These are phyloP conservation scores for Andrographis paniculata DNA, from an alignment of 305 asterid genomes.

Conservation along the genomic window DNA sequence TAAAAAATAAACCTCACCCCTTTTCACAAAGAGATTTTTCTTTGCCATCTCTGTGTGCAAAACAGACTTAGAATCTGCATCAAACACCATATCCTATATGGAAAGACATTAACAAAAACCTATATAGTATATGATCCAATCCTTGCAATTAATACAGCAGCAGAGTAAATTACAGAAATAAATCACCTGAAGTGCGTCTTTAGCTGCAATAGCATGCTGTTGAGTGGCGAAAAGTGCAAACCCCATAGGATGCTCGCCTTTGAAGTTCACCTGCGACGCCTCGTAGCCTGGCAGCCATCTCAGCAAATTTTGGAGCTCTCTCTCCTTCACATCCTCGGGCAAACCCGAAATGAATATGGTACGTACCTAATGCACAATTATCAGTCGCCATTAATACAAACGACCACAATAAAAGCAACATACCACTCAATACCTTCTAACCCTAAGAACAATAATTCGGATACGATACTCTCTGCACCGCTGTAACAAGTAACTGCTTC, in stretches of 20 bases:
- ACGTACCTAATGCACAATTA: slow-evolving; percentile 43
- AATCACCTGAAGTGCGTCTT: slow-evolving; percentile 79
- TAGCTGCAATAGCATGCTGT: slow-evolving; percentile 88
- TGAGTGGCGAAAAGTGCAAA: slow-evolving; percentile 63
- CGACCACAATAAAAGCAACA: slow-evolving; percentile 1
- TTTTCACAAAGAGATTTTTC: slow-evolving; percentile 94
- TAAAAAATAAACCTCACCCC: slow-evolving; percentile 45
- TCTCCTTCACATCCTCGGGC: slow-evolving; percentile 99
- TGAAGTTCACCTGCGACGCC: slow-evolving; percentile 97
- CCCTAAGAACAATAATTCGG: neutral
- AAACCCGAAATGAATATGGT: slow-evolving; percentile 91
- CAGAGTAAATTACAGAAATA: neutral
- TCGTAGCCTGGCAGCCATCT: slow-evolving; percentile 99
- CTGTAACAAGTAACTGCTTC: neutral
- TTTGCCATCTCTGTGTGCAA: slow-evolving; percentile 99
- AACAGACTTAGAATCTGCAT: slow-evolving; percentile 71
- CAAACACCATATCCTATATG: slow-evolving; percentile 80
- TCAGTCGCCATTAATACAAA: neutral
- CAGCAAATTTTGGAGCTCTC: slow-evolving; percentile 89
- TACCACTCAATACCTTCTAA: neutral
- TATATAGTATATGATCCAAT: neutral
- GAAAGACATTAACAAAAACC: slow-evolving; percentile 2
- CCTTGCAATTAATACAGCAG: neutral
- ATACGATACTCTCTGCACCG: neutral
- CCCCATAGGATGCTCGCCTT: slow-evolving; percentile 95